Conservation (phyloP, 2,329 filamentous ascomycete species). For the Elsinoe arachidis region DNA sequence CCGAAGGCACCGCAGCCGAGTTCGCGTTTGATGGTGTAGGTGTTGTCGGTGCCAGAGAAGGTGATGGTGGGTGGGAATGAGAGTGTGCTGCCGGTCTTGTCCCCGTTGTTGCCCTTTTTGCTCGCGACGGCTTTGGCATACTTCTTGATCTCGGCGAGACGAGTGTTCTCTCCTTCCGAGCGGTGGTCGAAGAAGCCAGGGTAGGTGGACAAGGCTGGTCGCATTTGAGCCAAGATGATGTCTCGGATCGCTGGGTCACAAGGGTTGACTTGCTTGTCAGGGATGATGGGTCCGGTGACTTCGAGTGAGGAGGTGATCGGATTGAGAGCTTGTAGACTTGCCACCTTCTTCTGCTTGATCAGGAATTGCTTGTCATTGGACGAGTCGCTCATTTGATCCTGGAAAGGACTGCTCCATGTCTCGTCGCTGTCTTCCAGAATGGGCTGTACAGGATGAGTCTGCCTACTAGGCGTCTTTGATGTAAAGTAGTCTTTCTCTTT, state of each 20-base stretch:
- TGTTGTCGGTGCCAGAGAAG: slow-evolving; percentile 55
- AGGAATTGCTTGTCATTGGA: slow-evolving; percentile 35
- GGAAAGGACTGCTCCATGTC: slow-evolving; percentile 62
- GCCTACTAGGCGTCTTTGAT: slow-evolving; percentile 70
- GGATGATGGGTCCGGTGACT: slow-evolving; percentile 64
- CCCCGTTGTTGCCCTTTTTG: slow-evolving; percentile 38
- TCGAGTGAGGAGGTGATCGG: slow-evolving; percentile 34
- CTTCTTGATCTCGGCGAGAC: slow-evolving; percentile 68
- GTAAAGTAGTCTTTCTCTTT: slow-evolving; percentile 50
- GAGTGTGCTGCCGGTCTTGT: slow-evolving; percentile 39
- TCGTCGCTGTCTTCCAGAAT: slow-evolving; percentile 34
- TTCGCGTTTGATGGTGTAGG: slow-evolving; percentile 74
- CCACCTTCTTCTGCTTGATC: slow-evolving; percentile 36
- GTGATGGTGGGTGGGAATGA: slow-evolving; percentile 55
- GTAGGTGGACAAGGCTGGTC: slow-evolving; percentile 66
- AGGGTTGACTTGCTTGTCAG: slow-evolving; percentile 79
- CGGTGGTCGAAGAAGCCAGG: slow-evolving; percentile 71
- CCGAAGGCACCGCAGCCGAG: slow-evolving; percentile 91
- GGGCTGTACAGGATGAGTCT: slow-evolving; percentile 29
- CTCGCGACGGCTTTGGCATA: slow-evolving; percentile 62
- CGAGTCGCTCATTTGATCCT: slow-evolving; percentile 50
- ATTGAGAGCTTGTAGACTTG: slow-evolving; percentile 22
- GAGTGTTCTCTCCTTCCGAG: slow-evolving; percentile 50
- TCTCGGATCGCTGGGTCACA: slow-evolving; percentile 67
- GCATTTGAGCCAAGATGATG: slow-evolving; percentile 64